phyloP scores from a whole-genome alignment of 2,329 filamentous ascomycete species.

The Aspergillus udagawae region DNA sequence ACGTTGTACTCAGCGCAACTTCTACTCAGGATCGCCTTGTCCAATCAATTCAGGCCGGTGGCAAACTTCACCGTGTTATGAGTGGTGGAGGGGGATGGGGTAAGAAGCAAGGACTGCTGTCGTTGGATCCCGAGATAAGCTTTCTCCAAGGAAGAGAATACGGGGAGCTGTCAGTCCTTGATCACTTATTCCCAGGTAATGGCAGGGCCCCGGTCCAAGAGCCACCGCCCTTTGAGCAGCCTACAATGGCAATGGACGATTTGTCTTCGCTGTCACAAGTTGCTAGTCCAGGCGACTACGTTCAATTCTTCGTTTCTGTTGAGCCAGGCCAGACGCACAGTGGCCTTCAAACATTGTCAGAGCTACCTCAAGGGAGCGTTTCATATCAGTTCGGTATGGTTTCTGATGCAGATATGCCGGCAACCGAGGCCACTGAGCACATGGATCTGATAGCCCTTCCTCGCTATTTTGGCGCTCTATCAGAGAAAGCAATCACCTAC shows the following conservation, averaged over 20 bases:
- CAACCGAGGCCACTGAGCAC: neutral
- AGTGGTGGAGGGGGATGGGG: slow-evolving; percentile 44
- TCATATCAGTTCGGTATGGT: slow-evolving; percentile 32
- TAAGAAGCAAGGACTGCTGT: slow-evolving; percentile 43
- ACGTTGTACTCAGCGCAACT: slow-evolving; percentile 5
- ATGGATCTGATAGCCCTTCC: slow-evolving; percentile 22
- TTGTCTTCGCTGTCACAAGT: slow-evolving; percentile 38
- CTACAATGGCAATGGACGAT: slow-evolving; percentile 22
- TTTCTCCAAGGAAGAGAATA: slow-evolving; percentile 19
- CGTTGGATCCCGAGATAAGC: slow-evolving; percentile 37
- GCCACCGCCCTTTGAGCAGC: slow-evolving; percentile 19
- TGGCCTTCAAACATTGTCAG: neutral
- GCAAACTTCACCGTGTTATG: slow-evolving; percentile 40
- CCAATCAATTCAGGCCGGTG: slow-evolving; percentile 27
- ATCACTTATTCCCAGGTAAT: slow-evolving; percentile 21
- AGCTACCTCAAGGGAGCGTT: slow-evolving; percentile 8
- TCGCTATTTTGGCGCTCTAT: slow-evolving; percentile 36
- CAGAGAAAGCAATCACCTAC: slow-evolving; percentile 37
- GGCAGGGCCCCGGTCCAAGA: slow-evolving; percentile 5
- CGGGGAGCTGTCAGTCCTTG: slow-evolving; percentile 16
- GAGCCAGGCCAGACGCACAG: slow-evolving; percentile 11
- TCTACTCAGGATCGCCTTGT: slow-evolving; percentile 20
- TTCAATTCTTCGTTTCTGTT: slow-evolving; percentile 41
- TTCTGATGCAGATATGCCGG: slow-evolving; percentile 20
- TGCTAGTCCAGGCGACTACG: slow-evolving; percentile 34